Evolutionary conservation across 345 rosid species (phyloP).

Genomic region (Syzygium aqueum): DNA sequence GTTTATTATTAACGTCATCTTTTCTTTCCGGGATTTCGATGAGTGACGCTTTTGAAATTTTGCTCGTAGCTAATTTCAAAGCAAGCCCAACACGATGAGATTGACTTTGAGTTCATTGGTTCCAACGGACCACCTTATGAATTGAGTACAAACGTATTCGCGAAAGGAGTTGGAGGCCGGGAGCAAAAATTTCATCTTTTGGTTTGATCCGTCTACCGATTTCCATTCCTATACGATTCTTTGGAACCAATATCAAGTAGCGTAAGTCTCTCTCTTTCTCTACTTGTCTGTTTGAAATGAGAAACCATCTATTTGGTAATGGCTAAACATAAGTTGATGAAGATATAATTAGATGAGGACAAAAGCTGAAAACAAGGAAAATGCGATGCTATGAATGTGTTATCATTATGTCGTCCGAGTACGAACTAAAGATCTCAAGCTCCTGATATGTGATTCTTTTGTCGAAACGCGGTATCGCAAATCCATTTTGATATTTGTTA

Average conservation of each 20-base stretch:
- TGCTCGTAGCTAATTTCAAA: background rate
- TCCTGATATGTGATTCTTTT: too few species aligned
- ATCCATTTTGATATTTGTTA: background rate
- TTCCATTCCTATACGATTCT: slow-evolving; percentile 11
- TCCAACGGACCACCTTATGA: background rate
- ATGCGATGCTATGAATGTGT: too few species aligned
- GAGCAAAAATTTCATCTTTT: slow-evolving; percentile 4
- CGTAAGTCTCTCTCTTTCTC: background rate
- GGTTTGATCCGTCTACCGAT: slow-evolving; percentile 12
- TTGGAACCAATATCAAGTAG: slow-evolving; percentile 7
- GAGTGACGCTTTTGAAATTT: background rate
- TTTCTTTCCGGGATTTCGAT: background rate
- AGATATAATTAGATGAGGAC: background rate
- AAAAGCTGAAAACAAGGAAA: too few species aligned
- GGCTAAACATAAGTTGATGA: background rate
- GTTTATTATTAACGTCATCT: background rate
- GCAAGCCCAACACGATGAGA: background rate
- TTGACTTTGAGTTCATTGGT: slow-evolving; percentile 14
- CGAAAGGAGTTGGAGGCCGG: background rate
- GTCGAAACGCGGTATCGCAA: background rate
- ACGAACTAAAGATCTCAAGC: too few species aligned
- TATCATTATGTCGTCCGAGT: too few species aligned
- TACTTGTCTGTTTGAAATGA: background rate
- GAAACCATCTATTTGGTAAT: background rate
- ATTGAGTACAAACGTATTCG: slow-evolving; percentile 7